Conservation (phyloP, 768 basidiomycete species). For the Xanthoconium purpureum region DNA sequence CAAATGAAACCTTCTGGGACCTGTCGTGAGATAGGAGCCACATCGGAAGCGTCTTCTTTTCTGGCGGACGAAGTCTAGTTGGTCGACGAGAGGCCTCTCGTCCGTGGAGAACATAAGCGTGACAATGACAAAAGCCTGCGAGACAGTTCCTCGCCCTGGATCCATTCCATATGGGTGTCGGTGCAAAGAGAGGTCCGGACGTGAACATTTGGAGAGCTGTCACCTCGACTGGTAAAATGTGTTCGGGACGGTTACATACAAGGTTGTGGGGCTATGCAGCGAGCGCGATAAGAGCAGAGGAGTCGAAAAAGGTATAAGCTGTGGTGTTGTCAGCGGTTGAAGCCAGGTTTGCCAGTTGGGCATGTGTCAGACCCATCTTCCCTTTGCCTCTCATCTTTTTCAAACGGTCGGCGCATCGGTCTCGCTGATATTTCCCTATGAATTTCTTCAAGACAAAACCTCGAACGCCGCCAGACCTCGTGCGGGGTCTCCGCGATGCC, state of each 20-base stretch:
- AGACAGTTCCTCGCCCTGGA: background rate
- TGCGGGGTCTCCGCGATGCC: slow-evolving; percentile 75
- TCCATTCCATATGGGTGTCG: background rate
- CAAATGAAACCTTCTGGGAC: no score
- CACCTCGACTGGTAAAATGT: background rate
- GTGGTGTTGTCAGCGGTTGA: background rate
- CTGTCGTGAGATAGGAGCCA: no score
- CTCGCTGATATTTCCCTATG: slow-evolving; percentile 45
- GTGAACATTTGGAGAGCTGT: background rate
- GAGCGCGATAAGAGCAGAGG: background rate
- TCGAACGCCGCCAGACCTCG: slow-evolving; percentile 83
- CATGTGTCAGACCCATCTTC: slow-evolving; percentile 14
- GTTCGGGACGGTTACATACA: background rate
- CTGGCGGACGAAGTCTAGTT: no score
- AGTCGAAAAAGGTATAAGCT: slow-evolving; percentile 14
- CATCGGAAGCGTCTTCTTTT: no score
- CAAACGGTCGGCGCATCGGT: background rate
- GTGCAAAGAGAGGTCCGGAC: no score
- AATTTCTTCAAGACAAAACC: slow-evolving; percentile 96
- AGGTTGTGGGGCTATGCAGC: slow-evolving; percentile 1
- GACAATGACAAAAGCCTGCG: background rate
- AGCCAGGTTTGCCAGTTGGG: background rate
- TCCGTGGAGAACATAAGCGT: no score
- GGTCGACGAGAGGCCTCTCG: no score
- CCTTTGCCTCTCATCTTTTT: background rate